These are phyloP conservation scores for Sporothrix schenckii DNA, from an alignment of 2,329 filamentous ascomycete species.

Conservation along the genomic window DNA sequence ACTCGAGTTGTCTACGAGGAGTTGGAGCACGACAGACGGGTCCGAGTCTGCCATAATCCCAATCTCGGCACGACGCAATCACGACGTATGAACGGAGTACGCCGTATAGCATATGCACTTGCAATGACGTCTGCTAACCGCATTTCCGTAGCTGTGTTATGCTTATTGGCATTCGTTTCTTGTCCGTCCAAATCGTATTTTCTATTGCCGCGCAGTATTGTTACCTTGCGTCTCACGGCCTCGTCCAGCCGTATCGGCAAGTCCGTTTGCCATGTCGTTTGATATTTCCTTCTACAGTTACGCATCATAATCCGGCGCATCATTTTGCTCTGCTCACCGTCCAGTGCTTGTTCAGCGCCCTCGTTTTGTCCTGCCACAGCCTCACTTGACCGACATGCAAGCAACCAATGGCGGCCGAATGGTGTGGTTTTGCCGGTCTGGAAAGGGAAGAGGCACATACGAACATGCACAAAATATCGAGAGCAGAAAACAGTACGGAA, in stretches of 20 bases:
- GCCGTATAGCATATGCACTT: not conserved
- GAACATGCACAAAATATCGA: not conserved
- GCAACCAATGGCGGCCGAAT: not conserved
- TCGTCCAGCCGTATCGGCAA: constrained; percentile 12
- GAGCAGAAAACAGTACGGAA: not conserved
- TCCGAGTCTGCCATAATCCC: too few relatives aligned
- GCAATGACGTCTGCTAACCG: not conserved
- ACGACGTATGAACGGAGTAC: too few relatives aligned
- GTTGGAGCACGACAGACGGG: not conserved
- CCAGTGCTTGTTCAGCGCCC: constrained; percentile 6
- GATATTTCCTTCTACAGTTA: not conserved
- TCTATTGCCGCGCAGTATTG: constrained; percentile 4
- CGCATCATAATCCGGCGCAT: not conserved
- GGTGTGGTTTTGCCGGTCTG: not conserved
- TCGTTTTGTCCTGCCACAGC: constrained; percentile 18
- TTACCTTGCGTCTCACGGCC: constrained; percentile 10
- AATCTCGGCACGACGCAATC: too few relatives aligned
- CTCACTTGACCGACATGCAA: constrained; percentile 16
- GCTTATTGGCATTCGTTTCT: not conserved
- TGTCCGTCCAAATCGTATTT: not conserved
- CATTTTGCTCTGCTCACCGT: not conserved
- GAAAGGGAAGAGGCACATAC: not conserved
- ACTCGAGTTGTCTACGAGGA: not conserved
- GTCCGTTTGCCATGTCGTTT: not conserved
- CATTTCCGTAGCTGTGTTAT: not conserved